Conservation (phyloP, 768 basidiomycete genomes). For the Harrya chromipes region DNA sequence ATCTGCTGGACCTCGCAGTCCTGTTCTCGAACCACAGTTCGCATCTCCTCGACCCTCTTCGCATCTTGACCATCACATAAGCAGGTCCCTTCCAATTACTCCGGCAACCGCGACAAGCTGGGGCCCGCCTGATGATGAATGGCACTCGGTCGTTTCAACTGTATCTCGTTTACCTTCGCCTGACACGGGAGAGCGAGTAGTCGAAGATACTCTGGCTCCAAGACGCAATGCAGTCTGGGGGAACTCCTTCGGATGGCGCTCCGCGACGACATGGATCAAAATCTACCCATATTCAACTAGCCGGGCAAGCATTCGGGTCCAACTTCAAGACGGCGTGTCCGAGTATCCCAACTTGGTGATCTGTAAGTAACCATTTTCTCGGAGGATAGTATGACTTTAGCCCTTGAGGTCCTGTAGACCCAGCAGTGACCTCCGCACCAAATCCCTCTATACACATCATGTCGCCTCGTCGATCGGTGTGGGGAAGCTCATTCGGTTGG, state of each 20-base stretch:
- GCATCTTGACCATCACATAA: constrained; percentile 48
- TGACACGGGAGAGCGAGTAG: constrained; percentile 52
- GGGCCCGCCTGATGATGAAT: constrained; percentile 45
- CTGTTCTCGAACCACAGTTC: constrained; percentile 38
- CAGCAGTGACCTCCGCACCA: constrained; percentile 32
- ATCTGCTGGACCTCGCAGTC: constrained; percentile 54
- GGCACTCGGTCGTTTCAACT: constrained; percentile 34
- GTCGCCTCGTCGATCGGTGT: not conserved
- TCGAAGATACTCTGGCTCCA: constrained; percentile 11
- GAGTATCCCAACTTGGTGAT: constrained; percentile 29
- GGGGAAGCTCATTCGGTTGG: constrained; percentile 24
- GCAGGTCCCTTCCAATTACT: constrained; percentile 54
- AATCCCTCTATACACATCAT: constrained; percentile 29
- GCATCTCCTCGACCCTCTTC: constrained; percentile 45
- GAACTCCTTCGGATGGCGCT: constrained; percentile 24
- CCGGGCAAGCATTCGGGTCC: constrained; percentile 2
- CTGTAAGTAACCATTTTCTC: constrained; percentile 21
- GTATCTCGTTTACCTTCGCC: constrained; percentile 49
- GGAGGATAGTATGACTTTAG: not conserved
- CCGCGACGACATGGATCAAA: constrained; percentile 18
- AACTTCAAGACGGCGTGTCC: constrained; percentile 11
- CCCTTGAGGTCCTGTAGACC: constrained; percentile 28
- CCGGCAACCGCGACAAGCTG: constrained; percentile 43
- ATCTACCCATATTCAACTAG: constrained; percentile 17
- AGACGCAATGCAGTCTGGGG: constrained; percentile 17